phyloP scores from a whole-genome alignment of 2,329 filamentous ascomycete species.

The Albifimbria verrucaria region DNA sequence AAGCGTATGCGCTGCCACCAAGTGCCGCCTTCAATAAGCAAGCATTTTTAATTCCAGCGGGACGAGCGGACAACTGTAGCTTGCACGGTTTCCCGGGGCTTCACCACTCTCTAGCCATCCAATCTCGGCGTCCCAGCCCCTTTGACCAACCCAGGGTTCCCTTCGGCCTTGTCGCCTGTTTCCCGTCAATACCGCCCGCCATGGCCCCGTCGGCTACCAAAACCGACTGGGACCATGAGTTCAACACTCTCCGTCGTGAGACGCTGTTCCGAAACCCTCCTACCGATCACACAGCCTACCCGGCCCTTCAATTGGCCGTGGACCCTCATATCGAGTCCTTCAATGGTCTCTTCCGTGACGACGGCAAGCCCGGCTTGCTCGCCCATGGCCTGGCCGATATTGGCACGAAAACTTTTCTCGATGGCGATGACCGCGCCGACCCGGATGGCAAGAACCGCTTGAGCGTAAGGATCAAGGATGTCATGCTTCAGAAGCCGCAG shows the following conservation, averaged over 20 bases:
- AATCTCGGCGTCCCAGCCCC: constrained; percentile 46
- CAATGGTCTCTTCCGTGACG: constrained; percentile 78
- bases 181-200: constrained; percentile 11
- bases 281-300: constrained; percentile 82
- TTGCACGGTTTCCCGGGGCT: neutral
- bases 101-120: neutral
- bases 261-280: constrained; percentile 87
- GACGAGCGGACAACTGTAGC: neutral
- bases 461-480: constrained; percentile 72
- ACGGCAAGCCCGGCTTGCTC: constrained; percentile 58
- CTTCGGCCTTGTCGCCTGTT: neutral
- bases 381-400: constrained; percentile 82
- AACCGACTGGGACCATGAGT: constrained; percentile 80
- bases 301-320: constrained; percentile 79
- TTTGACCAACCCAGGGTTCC: constrained; percentile 39
- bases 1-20: constrained; percentile 24
- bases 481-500: constrained; percentile 78
- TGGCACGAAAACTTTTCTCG: constrained; percentile 81
- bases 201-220: constrained; percentile 59
- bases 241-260: constrained; percentile 81
- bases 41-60: neutral
- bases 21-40: constrained; percentile 7
- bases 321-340: constrained; percentile 93
- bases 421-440: constrained; percentile 67
- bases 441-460: constrained; percentile 68